These are phyloP conservation scores for Hemerocallis citrina DNA, from an alignment of 106 monocot genomes.

Conservation along the genomic window DNA sequence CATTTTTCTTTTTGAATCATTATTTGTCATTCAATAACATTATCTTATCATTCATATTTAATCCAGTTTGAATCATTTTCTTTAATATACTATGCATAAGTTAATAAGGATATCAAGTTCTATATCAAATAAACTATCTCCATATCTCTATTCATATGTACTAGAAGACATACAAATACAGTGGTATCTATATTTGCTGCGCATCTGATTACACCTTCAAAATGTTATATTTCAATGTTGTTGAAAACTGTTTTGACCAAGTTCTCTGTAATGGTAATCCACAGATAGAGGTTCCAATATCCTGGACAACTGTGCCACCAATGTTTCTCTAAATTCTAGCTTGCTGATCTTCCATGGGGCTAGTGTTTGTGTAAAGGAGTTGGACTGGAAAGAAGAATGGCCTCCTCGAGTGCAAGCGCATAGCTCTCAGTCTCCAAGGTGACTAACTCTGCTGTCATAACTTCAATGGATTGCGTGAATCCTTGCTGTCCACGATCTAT, in stretches of 20 bases:
- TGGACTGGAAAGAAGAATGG: slow-evolving; percentile 76
- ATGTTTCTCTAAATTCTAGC: slow-evolving; percentile 45
- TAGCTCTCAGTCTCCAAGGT: slow-evolving; percentile 29
- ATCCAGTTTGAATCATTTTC: too few relatives aligned
- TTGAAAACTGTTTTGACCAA: neutral
- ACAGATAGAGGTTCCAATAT: slow-evolving; percentile 60
- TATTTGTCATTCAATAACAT: too few relatives aligned
- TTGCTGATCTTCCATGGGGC: slow-evolving; percentile 23
- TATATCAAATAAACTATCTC: too few relatives aligned
- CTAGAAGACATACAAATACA: too few relatives aligned
- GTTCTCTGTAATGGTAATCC: slow-evolving; percentile 3
- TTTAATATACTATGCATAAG: too few relatives aligned
- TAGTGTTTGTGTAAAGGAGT: slow-evolving; percentile 46
- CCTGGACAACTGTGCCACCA: slow-evolving; percentile 64
- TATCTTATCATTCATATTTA: too few relatives aligned
- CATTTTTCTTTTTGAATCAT: too few relatives aligned
- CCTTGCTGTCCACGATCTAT: too few relatives aligned
- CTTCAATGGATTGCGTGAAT: neutral
- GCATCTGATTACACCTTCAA: too few relatives aligned
- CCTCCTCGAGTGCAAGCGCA: slow-evolving; percentile 33
- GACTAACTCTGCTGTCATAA: neutral
- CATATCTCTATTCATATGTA: too few relatives aligned
- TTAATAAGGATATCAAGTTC: too few relatives aligned
- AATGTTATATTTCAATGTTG: neutral
- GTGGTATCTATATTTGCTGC: too few relatives aligned